Conservation (phyloP, 1,284 basidiomycete genomes). For the Rhodotorula glutinis region DNA sequence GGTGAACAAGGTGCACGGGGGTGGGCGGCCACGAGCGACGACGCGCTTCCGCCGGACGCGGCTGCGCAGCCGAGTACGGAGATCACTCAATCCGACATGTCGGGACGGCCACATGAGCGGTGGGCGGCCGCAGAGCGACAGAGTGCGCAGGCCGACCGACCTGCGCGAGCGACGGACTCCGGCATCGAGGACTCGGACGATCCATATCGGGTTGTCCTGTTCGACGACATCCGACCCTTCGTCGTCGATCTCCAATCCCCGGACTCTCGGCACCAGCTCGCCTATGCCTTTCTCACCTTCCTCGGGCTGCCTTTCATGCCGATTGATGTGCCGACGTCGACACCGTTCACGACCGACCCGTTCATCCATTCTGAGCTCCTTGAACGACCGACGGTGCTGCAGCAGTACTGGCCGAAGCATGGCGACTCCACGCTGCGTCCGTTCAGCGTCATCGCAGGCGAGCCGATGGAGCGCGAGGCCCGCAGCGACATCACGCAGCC, state of each 20-base stretch:
- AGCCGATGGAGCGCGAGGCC: constrained; percentile 50
- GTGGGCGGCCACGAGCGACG: constrained; percentile 46
- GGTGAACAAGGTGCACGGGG: constrained; percentile 52
- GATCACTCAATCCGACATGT: too few relatives aligned
- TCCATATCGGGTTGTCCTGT: constrained; percentile 74
- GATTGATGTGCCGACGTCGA: constrained; percentile 49
- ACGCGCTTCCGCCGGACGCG: constrained; percentile 17
- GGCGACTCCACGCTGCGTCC: constrained; percentile 15
- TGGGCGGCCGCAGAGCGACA: constrained; percentile 66
- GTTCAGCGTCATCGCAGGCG: constrained; percentile 49
- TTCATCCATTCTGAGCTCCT: constrained; percentile 46
- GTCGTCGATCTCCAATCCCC: constrained; percentile 60
- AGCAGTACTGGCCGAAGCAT: constrained; percentile 42
- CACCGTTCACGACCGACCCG: constrained; percentile 48
- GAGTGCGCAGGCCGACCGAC: constrained; percentile 55
- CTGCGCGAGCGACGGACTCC: constrained; percentile 59
- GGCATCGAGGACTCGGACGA: constrained; percentile 59
- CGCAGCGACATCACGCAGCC: constrained; percentile 34
- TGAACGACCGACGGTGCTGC: constrained; percentile 38
- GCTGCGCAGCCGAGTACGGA: background rate
- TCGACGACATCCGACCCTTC: constrained; percentile 70
- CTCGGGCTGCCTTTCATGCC: constrained; percentile 61
- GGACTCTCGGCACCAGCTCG: constrained; percentile 61
- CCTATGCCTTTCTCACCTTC: constrained; percentile 71
- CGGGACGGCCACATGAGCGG: constrained; percentile 56